A percentile compares a stretch with the other conserved stretches of the same genome.
These are phyloP conservation scores for Leishmania lainsoni DNA, from an alignment of 208 protist genomes.

Conservation along the genomic window DNA sequence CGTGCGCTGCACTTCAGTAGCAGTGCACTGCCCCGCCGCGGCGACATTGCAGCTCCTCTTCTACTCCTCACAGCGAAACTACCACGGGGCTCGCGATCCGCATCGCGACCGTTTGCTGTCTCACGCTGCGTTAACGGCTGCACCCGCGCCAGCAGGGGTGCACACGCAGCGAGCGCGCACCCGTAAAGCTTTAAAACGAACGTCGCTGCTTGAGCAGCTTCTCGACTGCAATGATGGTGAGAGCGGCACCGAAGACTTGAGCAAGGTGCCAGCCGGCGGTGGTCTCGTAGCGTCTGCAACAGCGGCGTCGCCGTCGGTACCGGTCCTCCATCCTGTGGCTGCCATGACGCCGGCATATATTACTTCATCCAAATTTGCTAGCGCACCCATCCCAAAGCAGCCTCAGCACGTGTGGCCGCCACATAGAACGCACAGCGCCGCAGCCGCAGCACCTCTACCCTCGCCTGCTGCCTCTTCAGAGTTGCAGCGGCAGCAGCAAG, in stretches of 20 bases:
- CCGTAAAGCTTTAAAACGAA: slow-evolving; percentile 8
- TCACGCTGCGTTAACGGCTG: neutral
- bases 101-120: neutral
- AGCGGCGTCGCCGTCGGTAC: neutral
- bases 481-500: slow-evolving; percentile 12
- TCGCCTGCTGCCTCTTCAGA: neutral
- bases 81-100: neutral
- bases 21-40: neutral
- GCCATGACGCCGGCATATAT: neutral
- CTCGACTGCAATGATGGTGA: neutral
- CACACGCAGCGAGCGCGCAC: neutral
- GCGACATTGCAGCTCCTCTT: neutral
- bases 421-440: slow-evolving; percentile 3
- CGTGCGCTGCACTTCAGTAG: neutral
- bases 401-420: neutral
- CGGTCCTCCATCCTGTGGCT: neutral
- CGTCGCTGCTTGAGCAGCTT: slow-evolving; percentile 22
- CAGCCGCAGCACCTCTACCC: neutral
- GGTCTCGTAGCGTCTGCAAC: neutral
- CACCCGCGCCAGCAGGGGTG: neutral
- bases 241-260: neutral
- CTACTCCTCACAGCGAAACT: neutral
- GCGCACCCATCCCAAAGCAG: neutral
- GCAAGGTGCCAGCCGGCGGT: neutral
- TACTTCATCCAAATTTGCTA: neutral